Base-by-base conservation (phyloP, 2,329 filamentous ascomycete genomes). In the Lasiodiplodia hormozganensis region DNA sequence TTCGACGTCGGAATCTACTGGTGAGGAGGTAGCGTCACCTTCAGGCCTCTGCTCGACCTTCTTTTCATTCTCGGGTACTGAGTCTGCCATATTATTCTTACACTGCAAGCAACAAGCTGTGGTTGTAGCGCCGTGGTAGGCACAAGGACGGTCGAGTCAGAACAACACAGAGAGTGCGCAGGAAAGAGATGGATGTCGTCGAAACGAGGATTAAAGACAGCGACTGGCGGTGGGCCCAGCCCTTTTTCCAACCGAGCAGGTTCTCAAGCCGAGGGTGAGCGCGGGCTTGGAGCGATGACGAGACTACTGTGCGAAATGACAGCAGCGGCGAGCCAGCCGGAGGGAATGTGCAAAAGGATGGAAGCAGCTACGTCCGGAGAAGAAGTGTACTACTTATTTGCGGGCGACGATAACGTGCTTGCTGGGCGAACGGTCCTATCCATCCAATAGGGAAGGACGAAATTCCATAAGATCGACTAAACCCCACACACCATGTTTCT, bases 1-100 rank as follows among this genome's bases (percentile, higher is more conserved):
- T 5, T 68, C 67, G 58, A 49, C 28, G 16, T 68, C 67, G 3
- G 58, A 68, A 14, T 54, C 47, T 14, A 47, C 51, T n/a, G 23
- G 54, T n/a, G 54, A 60, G 28, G 53, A 43, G 1, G 43, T 10
- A 8, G 25, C 40, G 5, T 60, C 53, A 12, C 31, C 65, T 4
- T 52, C 54, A n/a, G 43, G 31, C 28, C 47, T 51, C 12, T 64
- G 60, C 10, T 64, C 60, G 16, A 52, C 28, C 12, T 52, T 64
- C 60, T 64, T 64, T 21, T 64, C 60, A 31, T 64, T 64, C 7
- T 52, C 31, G 6, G 43, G 60, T 10, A 3, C 31, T 11, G 60
- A 7, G 28, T 64, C 60, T 31, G 60, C 60, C 60, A 64, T 64
- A 3, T 25, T 36, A 18, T 40, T 12, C 7, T 10, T n/a, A 16